Percentiles rank a stretch among this genome's conserved stretches.
phyloP scores from a whole-genome alignment of 1,284 basidiomycete genomes.

The Ceratobasidium sp. region DNA sequence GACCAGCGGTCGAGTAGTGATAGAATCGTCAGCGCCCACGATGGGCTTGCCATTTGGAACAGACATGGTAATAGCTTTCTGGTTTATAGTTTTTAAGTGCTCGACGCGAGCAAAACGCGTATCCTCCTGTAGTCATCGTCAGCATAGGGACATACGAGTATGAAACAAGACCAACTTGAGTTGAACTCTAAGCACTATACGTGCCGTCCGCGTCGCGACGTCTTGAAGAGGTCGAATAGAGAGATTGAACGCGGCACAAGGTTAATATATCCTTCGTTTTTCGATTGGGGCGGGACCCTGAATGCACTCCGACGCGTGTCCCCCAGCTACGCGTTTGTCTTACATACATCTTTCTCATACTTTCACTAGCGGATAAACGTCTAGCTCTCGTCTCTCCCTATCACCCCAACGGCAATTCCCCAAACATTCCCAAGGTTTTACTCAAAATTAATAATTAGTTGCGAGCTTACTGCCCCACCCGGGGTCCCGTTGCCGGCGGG shows the following conservation, averaged over 20 bases:
- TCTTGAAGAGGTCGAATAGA: not conserved
- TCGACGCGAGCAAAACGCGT: constrained; percentile 29
- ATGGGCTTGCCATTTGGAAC: constrained; percentile 46
- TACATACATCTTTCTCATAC: constrained; percentile 21
- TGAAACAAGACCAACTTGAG: not conserved
- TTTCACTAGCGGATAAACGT: too few relatives aligned
- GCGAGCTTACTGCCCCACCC: too few relatives aligned
- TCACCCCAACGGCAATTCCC: constrained; percentile 15
- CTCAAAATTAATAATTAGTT: not conserved
- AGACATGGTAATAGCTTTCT: constrained; percentile 17
- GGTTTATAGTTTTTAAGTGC: constrained; percentile 34
- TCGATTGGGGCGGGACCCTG: constrained; percentile 43
- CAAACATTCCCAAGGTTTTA: not conserved
- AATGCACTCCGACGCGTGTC: constrained; percentile 42
- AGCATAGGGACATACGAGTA: not conserved
- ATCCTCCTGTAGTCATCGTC: not conserved
- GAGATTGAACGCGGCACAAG: not conserved
- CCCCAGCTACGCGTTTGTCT: constrained; percentile 13
- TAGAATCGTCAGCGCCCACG: constrained; percentile 53
- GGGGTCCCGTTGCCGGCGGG: constrained; percentile 26
- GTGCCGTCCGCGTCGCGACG: not conserved
- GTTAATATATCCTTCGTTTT: constrained; percentile 38
- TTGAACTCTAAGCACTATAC: not conserved
- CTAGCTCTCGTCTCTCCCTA: not conserved
- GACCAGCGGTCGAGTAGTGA: constrained; percentile 74